Base-by-base conservation (phyloP, 1,284 basidiomycete genomes). In the Apiotrichum montevideense region DNA sequence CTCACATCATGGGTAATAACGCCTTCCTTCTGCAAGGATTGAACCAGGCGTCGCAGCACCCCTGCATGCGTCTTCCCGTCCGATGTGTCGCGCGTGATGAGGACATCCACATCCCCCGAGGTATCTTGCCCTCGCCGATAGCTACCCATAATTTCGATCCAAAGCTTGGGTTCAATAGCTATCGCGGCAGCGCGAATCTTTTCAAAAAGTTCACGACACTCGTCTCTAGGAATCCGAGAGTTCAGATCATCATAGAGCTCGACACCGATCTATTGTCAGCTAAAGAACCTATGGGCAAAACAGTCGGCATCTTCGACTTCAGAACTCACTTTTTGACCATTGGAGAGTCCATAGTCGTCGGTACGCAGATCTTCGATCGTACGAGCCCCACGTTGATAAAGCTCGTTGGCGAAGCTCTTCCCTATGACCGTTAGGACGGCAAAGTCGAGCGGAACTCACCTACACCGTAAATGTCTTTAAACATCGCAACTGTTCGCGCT, bases 31-130 rank as follows among this genome's bases (percentile, higher is more conserved):
- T 81, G 83, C n/a, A 93, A 78, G n/a, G 71, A 70, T 32, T 74
- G 66, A 2, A 92, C 77, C 13, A 93, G 78, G 42, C 73, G 76
- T 0, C 77, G 37, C 21, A 68, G 59, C 59, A 66, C 65, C 82
- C 90, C 87, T 55, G 76, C 72, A 67, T 93, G 90, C 0, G 84
- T 87, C 56, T 77, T 80, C 0, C 88, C 88, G 65, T 92, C 88
- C 3, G 80, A 72, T 0, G 82, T 80, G 32, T 85, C 80, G 13
- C 90, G 83, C 0, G 89, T 90, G 63, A 95, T 85, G 58, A 95
- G 73, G 51, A 95, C 85, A 71, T 96, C 92, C 55, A 96, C 90
- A 71, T 95, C 92, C 1, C 92, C 91, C 56, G 88, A 93, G 51
- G 84, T 83, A 1, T 79, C 77, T 68, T 86, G 86, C 5, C 89